A percentile compares a stretch with the other conserved stretches of the same genome.
Conservation (phyloP, 306 rosid species). For the Cucurbita maxima region DNA sequence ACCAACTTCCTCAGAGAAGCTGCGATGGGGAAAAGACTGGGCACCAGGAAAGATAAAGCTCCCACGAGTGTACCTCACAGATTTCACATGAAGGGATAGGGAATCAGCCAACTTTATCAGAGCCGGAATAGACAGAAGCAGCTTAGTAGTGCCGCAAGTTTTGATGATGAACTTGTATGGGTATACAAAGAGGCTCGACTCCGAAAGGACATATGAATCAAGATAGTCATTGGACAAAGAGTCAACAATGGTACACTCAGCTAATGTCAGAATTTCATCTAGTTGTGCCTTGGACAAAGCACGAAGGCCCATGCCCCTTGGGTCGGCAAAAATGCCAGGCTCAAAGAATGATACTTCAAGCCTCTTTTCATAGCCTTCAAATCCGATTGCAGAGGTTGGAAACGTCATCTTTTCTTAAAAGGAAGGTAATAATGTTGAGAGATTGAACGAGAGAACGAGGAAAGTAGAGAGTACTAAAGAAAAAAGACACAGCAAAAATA, state of each 20-base stretch:
- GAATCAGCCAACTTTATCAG: slow-evolving; percentile 52
- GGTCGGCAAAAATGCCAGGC: slow-evolving; percentile 49
- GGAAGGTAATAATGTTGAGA: neutral
- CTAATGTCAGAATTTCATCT: slow-evolving; percentile 71
- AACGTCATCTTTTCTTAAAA: slow-evolving; percentile 37
- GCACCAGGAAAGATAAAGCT: slow-evolving; percentile 84
- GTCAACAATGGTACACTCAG: slow-evolving; percentile 82
- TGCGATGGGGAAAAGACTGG: slow-evolving; percentile 70
- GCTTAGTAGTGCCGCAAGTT: slow-evolving; percentile 85
- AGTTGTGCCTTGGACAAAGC: slow-evolving; percentile 45
- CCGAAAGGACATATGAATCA: slow-evolving; percentile 91
- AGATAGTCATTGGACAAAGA: slow-evolving; percentile 58
- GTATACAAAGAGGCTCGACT: slow-evolving; percentile 78
- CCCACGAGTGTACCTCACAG: slow-evolving; percentile 73
- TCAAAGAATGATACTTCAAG: slow-evolving; percentile 74
- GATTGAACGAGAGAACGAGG: slow-evolving; percentile 4
- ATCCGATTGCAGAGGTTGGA: slow-evolving; percentile 66
- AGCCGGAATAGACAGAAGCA: slow-evolving; percentile 71
- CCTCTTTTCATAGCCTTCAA: slow-evolving; percentile 93
- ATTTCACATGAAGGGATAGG: slow-evolving; percentile 54
- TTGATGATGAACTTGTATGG: slow-evolving; percentile 73
- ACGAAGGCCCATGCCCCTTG: slow-evolving; percentile 61
- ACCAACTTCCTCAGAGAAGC: slow-evolving; percentile 62
- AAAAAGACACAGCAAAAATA: neutral
- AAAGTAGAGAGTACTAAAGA: slow-evolving; percentile 5